These are phyloP conservation scores for Daldinia grandis DNA, from an alignment of 495 filamentous ascomycete species.

Conservation along the genomic window DNA sequence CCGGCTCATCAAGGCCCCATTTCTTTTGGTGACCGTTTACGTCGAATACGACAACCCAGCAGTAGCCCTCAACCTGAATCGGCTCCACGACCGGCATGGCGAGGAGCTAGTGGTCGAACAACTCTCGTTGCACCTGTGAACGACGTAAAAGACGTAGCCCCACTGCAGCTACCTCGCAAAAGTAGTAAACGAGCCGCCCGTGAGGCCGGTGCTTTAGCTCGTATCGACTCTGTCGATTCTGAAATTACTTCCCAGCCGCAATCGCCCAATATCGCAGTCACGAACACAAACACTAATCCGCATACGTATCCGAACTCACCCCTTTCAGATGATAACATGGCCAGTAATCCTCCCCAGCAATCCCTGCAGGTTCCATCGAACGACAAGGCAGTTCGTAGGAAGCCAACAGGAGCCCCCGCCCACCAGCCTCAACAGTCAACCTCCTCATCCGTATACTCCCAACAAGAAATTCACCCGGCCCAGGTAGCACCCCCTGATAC, in stretches of 20 bases:
- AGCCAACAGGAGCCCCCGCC: slow-evolving; percentile 46
- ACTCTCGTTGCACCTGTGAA: slow-evolving; percentile 57
- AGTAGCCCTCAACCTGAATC: slow-evolving; percentile 43
- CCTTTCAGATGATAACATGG: slow-evolving; percentile 41
- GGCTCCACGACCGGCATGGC: slow-evolving; percentile 59
- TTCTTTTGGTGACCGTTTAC: slow-evolving; percentile 58
- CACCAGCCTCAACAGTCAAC: slow-evolving; percentile 49
- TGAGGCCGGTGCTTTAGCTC: slow-evolving; percentile 24
- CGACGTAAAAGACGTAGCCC: slow-evolving; percentile 53
- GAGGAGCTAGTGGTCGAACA: slow-evolving; percentile 61
- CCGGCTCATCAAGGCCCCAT: slow-evolving; percentile 21
- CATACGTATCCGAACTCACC: slow-evolving; percentile 50
- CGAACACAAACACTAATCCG: slow-evolving; percentile 15
- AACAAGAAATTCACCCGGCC: slow-evolving; percentile 35
- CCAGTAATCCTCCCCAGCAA: slow-evolving; percentile 22
- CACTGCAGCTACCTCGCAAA: slow-evolving; percentile 57
- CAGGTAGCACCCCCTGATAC: slow-evolving; percentile 27
- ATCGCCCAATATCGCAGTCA: slow-evolving; percentile 33
- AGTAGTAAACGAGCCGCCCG: slow-evolving; percentile 49
- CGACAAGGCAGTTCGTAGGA: slow-evolving; percentile 49
- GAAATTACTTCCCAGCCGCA: slow-evolving; percentile 23
- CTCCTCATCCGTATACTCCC: slow-evolving; percentile 50
- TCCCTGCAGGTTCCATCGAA: slow-evolving; percentile 43
- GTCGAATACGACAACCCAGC: slow-evolving; percentile 49
- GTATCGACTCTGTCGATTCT: slow-evolving; percentile 38